Evolutionary conservation across 2,329 filamentous ascomycete species (phyloP).

Genomic region (Sodiomyces alkalinus): DNA sequence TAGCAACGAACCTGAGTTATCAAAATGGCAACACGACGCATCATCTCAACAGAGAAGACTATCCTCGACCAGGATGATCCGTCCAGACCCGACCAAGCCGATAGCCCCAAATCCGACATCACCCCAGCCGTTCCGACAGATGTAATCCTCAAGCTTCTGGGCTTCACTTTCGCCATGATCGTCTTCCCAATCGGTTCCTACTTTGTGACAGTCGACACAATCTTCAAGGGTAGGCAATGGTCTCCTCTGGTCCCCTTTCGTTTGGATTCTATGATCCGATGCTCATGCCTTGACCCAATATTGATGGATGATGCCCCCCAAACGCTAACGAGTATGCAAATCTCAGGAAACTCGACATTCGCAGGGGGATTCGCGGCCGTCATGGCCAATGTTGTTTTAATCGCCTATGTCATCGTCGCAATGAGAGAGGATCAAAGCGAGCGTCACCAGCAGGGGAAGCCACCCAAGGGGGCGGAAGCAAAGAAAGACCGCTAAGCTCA

Average conservation of each 20-base stretch:
- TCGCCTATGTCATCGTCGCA: constrained; percentile 83
- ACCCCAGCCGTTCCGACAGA: constrained; percentile 72
- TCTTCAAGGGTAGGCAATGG: constrained; percentile 67
- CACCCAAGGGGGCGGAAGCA: constrained; percentile 22
- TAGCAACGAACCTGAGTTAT: background rate
- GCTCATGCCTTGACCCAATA: no score
- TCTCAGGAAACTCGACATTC: constrained; percentile 69
- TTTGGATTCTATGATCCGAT: background rate
- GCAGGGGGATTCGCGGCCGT: constrained; percentile 76
- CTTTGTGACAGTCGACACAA: constrained; percentile 59
- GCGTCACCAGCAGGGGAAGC: constrained; percentile 24
- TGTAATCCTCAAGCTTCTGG: constrained; percentile 80
- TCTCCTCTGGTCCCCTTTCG: constrained; percentile 4
- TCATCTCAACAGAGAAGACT: constrained; percentile 49
- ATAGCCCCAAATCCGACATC: constrained; percentile 50
- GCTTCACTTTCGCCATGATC: constrained; percentile 86
- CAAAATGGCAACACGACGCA: constrained; percentile 55
- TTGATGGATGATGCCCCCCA: no score
- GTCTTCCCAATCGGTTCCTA: constrained; percentile 77
- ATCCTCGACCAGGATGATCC: constrained; percentile 44
- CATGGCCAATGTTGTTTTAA: constrained; percentile 78
- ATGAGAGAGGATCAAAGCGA: constrained; percentile 66
- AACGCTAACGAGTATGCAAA: background rate
- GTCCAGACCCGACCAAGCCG: constrained; percentile 17
- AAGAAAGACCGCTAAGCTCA: constrained; percentile 35